phyloP scores from a whole-genome alignment of 2,329 filamentous ascomycete genomes.

The Lasiodiplodia gonubiensis region DNA sequence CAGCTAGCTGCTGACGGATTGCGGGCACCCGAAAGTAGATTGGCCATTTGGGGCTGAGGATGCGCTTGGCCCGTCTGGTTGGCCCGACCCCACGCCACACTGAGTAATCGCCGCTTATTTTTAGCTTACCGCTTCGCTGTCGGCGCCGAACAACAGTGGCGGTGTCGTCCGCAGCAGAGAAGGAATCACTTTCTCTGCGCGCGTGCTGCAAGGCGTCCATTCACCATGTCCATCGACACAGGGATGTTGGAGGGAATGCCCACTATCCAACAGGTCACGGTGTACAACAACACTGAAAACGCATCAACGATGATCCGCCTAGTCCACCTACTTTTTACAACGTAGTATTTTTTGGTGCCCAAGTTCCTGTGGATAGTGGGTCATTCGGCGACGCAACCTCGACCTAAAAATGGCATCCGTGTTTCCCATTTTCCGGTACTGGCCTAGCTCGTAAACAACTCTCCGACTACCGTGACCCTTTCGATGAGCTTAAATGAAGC shows the following conservation, averaged over 20 bases:
- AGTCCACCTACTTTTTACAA: too few relatives aligned
- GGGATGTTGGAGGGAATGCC: too few relatives aligned
- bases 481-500: background rate
- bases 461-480: background rate
- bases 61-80: background rate
- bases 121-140: slow-evolving; percentile 8
- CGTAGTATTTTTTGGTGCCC: too few relatives aligned
- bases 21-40: background rate
- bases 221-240: background rate
- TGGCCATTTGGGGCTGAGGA: slow-evolving; percentile 18
- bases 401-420: too few relatives aligned
- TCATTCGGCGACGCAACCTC: too few relatives aligned
- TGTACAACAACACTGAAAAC: background rate
- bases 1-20: background rate
- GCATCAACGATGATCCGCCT: background rate
- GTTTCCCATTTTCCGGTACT: background rate
- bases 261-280: background rate
- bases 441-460: background rate
- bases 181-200: background rate
- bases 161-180: slow-evolving; percentile 6
- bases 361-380: too few relatives aligned
- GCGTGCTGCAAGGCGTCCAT: background rate
- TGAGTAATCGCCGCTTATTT: slow-evolving; percentile 22
- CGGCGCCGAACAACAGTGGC: background rate
- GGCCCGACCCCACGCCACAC: slow-evolving; percentile 6